phyloP scores from a whole-genome alignment of 2,329 filamentous ascomycete species.

The Diaporthe sp. region DNA sequence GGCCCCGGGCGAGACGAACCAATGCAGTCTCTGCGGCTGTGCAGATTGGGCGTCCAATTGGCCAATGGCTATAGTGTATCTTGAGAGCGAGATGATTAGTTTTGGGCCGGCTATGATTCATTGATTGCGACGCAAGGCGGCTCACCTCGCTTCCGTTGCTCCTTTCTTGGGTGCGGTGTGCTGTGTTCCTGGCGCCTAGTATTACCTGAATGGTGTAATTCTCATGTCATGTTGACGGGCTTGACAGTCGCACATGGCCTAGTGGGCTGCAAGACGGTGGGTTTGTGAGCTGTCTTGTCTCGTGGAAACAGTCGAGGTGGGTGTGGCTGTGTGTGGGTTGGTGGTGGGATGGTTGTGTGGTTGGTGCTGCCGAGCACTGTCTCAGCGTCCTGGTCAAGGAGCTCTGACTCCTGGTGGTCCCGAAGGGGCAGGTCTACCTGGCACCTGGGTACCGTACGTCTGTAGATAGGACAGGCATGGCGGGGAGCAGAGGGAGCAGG shows the following conservation, averaged over 20 bases:
- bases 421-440: constrained; percentile 6
- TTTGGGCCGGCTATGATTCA: constrained; percentile 4
- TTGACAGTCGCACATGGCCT: constrained; percentile 11
- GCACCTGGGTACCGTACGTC: neutral
- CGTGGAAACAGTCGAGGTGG: neutral
- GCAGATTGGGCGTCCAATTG: constrained; percentile 1
- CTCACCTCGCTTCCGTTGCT: neutral
- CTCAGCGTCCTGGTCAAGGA: neutral
- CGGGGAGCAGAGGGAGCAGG: constrained; percentile 1
- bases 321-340: constrained; percentile 28
- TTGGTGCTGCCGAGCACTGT: constrained; percentile 6
- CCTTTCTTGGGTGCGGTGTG: neutral
- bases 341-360: neutral
- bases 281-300: neutral
- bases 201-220: constrained; percentile 1
- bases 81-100: constrained; percentile 2
- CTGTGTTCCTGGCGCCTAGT: neutral
- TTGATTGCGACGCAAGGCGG: constrained; percentile 24
- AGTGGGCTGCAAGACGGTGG: constrained; percentile 23
- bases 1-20: constrained; percentile 1
- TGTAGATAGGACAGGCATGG: neutral
- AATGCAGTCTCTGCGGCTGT: constrained; percentile 10
- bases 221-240: constrained; percentile 32
- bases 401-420: constrained; percentile 4
- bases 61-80: constrained; percentile 2